These are phyloP conservation scores for Mycosphaerella arachidis DNA, from an alignment of 2,329 filamentous ascomycete species.

Conservation along the genomic window DNA sequence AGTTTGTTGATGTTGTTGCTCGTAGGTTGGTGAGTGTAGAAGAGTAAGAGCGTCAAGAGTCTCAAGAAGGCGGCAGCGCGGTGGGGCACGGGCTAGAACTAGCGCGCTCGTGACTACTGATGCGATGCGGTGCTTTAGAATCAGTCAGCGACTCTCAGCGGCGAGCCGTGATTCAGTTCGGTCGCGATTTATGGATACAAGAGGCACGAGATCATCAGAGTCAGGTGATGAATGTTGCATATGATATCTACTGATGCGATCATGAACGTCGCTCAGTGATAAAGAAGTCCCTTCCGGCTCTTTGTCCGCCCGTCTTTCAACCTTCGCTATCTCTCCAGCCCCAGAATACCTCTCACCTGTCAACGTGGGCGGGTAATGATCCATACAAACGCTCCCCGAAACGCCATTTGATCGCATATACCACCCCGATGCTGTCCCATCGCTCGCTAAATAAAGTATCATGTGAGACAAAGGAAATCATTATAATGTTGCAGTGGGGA, in stretches of 20 bases:
- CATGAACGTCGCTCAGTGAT: neutral
- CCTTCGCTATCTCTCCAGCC: neutral
- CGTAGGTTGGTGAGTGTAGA: conserved; percentile 13
- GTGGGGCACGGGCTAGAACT: neutral
- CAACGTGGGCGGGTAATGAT: neutral
- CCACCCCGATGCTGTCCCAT: neutral
- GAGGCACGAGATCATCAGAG: neutral
- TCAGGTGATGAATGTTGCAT: neutral
- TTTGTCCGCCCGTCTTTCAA: neutral
- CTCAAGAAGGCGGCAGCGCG: neutral
- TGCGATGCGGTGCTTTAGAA: neutral
- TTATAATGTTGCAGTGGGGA: conserved; percentile 60
- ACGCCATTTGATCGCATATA: neutral
- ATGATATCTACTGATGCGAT: neutral
- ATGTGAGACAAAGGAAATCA: conserved; percentile 2
- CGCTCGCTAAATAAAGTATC: conserved; percentile 8
- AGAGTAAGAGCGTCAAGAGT: neutral
- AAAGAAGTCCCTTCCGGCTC: neutral
- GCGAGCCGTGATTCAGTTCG: neutral
- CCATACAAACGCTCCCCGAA: neutral
- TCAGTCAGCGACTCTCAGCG: neutral
- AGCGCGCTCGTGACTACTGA: neutral
- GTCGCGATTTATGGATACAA: neutral
- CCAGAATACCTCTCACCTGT: neutral
- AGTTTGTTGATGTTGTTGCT: conserved; percentile 6